Evolutionary conservation across 2,329 filamentous ascomycete species (phyloP), one percentile per base, ranked within the genome.

Genomic region (Cordyceps cicadae): DNA sequence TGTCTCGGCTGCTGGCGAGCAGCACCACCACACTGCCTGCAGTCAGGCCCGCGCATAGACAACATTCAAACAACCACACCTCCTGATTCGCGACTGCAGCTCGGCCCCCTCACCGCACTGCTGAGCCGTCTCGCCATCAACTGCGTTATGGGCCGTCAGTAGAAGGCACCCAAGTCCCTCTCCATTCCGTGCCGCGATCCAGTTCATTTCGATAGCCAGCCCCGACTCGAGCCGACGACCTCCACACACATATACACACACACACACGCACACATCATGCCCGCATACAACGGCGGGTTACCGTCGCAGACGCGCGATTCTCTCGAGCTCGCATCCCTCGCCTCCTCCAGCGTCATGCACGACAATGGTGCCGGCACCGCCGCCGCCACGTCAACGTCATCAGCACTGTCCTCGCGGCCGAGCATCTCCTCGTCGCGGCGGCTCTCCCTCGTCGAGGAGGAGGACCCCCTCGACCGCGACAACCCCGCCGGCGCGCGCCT

Each of bases 251-350:
- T 21, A 32, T 19, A 15, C n/a, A 26, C 24, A 56, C 37, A 32
- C n/a, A 26, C 24, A 56, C 37, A 32, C 29, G 15, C n/a, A 26
- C 24, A 56, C 37, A 32, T 19, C 14, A 60, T 60, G 58, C 58
- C 58, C 32, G 51, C 58, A 39, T 54, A 60, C 51, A 60, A 54
- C 11, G 51, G 58, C 58, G 74, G 71, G 67, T 72, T 77, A 61
- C 76, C 76, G 65, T 71, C 75, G 65, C 75, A 77, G 64, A 74
- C 85, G 63, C 90, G 94, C 77, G 94, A 99, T 81, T 97, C 93
- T 52, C 86, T 99, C 70, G 94, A 99, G 79, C 88, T 99, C 62
- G 94, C 92, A 63, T 97, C 92, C 58, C 86, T 99, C 65, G 94
- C 93, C 63, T 96, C 91, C 64, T 92, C 89, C 43, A 91, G 88